These are phyloP conservation scores for Adansonia grandidieri DNA, from an alignment of 441 rosid species.

Conservation along the genomic window DNA sequence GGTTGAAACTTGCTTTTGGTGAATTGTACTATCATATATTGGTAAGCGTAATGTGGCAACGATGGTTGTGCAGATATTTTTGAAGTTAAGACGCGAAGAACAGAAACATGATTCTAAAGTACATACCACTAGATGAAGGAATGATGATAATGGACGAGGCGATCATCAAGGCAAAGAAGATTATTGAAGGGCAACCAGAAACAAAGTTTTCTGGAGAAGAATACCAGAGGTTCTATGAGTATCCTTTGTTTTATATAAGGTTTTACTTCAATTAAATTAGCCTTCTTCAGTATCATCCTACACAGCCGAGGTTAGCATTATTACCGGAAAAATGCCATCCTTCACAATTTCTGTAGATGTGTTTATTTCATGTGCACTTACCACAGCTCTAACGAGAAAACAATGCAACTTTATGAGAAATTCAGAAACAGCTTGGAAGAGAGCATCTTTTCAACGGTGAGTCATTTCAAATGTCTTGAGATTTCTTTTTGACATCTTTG, in stretches of 20 bases:
- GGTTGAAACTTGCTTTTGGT: background rate
- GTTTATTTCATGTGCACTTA: constrained; percentile 34
- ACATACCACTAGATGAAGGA: constrained; percentile 32
- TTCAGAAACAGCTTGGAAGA: constrained; percentile 36
- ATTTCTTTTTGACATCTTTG: constrained; percentile 1
- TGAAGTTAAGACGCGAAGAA: background rate
- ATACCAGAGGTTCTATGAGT: constrained; percentile 37
- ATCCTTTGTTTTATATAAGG: constrained; percentile 24
- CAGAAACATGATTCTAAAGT: constrained; percentile 25
- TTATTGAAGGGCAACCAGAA: constrained; percentile 42
- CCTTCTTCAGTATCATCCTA: background rate
- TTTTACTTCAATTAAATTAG: constrained; percentile 17
- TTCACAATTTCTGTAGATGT: constrained; percentile 33
- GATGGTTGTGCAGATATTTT: constrained; percentile 16
- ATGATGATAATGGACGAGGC: constrained; percentile 39
- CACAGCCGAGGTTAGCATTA: background rate
- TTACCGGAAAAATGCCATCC: constrained; percentile 12
- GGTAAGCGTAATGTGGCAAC: background rate
- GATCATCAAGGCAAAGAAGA: constrained; percentile 39
- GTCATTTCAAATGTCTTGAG: constrained; percentile 2
- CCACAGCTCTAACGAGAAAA: constrained; percentile 12
- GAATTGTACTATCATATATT: background rate
- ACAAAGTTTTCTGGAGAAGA: constrained; percentile 38
- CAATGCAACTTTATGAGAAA: constrained; percentile 34
- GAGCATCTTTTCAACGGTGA: constrained; percentile 34